Evolutionary conservation across 1,284 basidiomycete genomes (phyloP), one percentile per base, ranked within the genome.

Genomic region (Ceratobasidium sp.): DNA sequence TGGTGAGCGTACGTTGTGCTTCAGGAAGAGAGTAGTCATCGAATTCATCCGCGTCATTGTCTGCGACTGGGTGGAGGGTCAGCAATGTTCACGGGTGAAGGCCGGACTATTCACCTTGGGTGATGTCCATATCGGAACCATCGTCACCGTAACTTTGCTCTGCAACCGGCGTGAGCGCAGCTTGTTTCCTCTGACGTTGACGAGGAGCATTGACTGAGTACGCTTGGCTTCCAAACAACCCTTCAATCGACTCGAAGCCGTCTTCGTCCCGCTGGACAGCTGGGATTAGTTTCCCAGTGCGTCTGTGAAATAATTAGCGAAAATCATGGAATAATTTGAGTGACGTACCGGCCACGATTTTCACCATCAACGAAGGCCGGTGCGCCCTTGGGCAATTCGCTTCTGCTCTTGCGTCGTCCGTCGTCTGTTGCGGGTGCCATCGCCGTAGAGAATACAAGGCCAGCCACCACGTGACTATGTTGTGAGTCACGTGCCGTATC

Each of bases 81-180:
- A 29, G 33, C 57, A 7, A 19, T 44, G 41, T 22, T 22, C 17
- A 31, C 29, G 2, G 59, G 33, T 31, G 59, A 15, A 41, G 57
- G 24, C 19, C 2, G 29, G n/a, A 11, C 51, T 45, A 60, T 54
- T 8, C 60, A 62, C 65, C 41, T 33, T 64, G 44, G 17, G 75
- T 73, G 17, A 63, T 63, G 44, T 76, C 76, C 57, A 69, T 67
- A 22, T 71, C 74, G 41, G 66, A 72, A 7, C 75, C 72, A 22
- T 76, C 76, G 19, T 75, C 74, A 27, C 53, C 59, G 29, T 64
- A 60, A 33, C 59, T 73, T 24, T 27, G 17, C 48, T 73, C 71
- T 8, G 44, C 48, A 14, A 65, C 71, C 6, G 59, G 50, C 22
- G 59, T 60, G 29, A 60, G 53, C 3, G 69, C 47, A 14, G 64